Conservation (phyloP, 139 green algal genomes). For the Volvox reticuliferus region DNA sequence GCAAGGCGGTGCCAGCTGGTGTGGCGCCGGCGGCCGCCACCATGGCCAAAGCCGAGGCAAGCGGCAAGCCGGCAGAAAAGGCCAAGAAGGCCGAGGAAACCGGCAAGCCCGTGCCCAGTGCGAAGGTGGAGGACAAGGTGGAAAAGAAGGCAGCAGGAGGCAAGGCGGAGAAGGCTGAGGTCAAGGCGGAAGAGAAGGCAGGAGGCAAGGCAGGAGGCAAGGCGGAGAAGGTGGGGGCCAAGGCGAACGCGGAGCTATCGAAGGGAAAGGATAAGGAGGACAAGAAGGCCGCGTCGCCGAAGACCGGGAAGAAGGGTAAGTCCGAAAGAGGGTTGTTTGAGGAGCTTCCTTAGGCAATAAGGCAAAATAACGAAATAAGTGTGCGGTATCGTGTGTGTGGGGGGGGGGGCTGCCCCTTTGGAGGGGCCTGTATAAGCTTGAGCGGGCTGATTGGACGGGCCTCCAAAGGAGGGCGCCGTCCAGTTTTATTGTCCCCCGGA, state of each 20-base stretch:
- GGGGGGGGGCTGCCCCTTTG: too few relatives aligned
- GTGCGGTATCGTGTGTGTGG: neutral
- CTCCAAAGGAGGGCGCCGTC: too few relatives aligned
- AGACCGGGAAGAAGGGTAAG: neutral
- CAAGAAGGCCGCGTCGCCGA: neutral
- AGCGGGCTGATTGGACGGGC: neutral
- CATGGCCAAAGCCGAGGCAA: too few relatives aligned
- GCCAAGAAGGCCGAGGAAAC: neutral
- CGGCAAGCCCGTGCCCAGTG: too few relatives aligned
- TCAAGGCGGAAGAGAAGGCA: constrained; percentile 11
- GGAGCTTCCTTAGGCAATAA: too few relatives aligned
- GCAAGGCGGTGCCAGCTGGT: neutral
- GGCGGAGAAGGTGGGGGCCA: neutral
- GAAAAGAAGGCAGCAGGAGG: too few relatives aligned
- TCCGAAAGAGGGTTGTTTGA: too few relatives aligned
- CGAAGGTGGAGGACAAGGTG: too few relatives aligned
- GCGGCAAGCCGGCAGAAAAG: neutral
- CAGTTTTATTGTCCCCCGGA: too few relatives aligned
- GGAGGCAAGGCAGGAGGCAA: neutral
- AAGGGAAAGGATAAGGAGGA: constrained; percentile 19
- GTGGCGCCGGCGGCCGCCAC: too few relatives aligned
- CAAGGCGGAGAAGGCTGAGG: neutral
- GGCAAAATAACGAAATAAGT: neutral
- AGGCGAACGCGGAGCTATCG: neutral
- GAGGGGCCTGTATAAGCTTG: neutral